Base-by-base conservation (phyloP, 441 rosid genomes). In the Gossypium gossypioides region DNA sequence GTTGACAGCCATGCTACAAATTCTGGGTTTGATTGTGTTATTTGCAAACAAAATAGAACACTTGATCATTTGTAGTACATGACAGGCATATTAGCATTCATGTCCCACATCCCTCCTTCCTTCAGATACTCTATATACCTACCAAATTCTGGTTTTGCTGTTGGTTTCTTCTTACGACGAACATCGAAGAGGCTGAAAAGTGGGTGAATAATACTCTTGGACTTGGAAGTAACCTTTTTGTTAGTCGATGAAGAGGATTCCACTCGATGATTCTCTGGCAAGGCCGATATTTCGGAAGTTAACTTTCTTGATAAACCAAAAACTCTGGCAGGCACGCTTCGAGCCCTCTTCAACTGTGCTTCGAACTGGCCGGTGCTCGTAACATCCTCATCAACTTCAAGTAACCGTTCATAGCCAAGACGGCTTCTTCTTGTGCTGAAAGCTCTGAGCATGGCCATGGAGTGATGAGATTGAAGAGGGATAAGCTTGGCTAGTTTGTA, bases 101-200 rank as follows among this genome's bases (percentile, higher is more conserved):
- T n/a, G 29, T 72, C 75, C 75, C 75, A 72, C 61, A 32, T 34
- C 24, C 96, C 97, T 8, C 89, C 92, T 52, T 89, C 93, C 78
- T 81, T 91, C 6, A 89, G 80, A 37, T 91, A 91, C 76, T 86
- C 85, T 48, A 91, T 44, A 76, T 91, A 91, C 84, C 96, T 86
- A 0, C 85, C 81, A 9, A 85, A 85, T 54, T 91, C 96, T 3
- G 93, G 93, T 71, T 75, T 86, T 0, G 91, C 85, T 3, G 90
- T 87, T 27, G 91, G 66, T 75, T 87, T 89, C 89, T 86, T 92
- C 81, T 78, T 84, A 2, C 83, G 79, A 12, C 87, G 78, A 6
- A 46, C 25, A 54, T 83, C 79, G 3, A 91, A 86, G 48, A 91
- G 82, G 72, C 86, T 81, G 52, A 91, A 61, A 0, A 89, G 78